Evolutionary conservation across 352 stramenopile genomes (phyloP), one percentile per base, ranked within the genome.

Genomic region (Discostella stelligera): DNA sequence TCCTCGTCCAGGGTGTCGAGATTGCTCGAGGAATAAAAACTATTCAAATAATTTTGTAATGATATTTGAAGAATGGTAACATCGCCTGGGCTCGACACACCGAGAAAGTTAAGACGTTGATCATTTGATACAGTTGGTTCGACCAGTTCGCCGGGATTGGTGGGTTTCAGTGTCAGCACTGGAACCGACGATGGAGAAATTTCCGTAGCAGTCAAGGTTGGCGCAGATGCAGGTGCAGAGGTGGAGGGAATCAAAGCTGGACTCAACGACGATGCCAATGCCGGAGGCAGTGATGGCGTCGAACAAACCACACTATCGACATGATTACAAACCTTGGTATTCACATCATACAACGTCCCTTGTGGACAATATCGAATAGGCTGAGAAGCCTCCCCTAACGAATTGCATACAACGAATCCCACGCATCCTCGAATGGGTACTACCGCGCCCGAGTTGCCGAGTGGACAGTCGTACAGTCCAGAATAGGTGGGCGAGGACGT

Each of bases 1-100:
- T 81, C 62, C 14, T 66, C 41, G 9, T 55, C 48, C 44, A 61
- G 65, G 0, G 18, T 20, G n/a, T 13, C 56, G 9, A 77, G 50
- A 21, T 63, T 52, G 30, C 23, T 11, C 11, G 59, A 10, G 0
- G 72, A 80, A 52, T 66, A 81, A 30, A 81, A 81, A 5, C 64
- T 61, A 37, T 69, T 76, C 20, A 76, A 50, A 32, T 81, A 81
- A 41, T 59, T 70, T 27, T 76, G 37, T 10, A 81, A 27, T 55
- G 59, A 66, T 27, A 49, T 20, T 53, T 65, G 48, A 63, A 81
- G 65, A 13, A 14, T 14, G 25, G 41, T 41, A 16, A 76, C 66
- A 44, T 56, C 61, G 20, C 61, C 60, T 20, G 56, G 52, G 49
- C 27, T 52, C 1, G 32, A 59, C 8, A 67, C n/a, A 18, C 66